A percentile compares a stretch with the other conserved stretches of the same genome.
Conservation (phyloP, 2,329 filamentous ascomycete species). For the Didymella exigua region DNA sequence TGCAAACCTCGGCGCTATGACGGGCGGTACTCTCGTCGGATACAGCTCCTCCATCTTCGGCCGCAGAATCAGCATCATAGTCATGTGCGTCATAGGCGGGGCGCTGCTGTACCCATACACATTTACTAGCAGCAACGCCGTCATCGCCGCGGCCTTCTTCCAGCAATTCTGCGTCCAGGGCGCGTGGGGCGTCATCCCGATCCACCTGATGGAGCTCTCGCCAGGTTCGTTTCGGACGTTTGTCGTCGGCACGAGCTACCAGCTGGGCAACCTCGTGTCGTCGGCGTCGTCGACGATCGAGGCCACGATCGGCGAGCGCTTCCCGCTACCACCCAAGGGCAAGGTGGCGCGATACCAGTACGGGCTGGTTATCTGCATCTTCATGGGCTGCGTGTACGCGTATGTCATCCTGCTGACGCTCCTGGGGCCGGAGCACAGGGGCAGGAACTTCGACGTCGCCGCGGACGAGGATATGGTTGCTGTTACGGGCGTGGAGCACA, state of each 20-base stretch:
- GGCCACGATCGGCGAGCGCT: conserved; percentile 73
- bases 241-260: conserved; percentile 74
- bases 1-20: conserved; percentile 57
- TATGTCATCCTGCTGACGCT: conserved; percentile 68
- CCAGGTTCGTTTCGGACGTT: conserved; percentile 76
- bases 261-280: conserved; percentile 76
- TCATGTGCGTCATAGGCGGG: conserved; percentile 66
- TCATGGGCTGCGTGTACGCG: conserved; percentile 81
- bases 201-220: conserved; percentile 77
- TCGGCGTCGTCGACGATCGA: conserved; percentile 77
- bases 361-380: conserved; percentile 85
- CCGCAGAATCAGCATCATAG: conserved; percentile 55
- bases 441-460: conserved; percentile 39
- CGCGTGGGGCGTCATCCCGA: conserved; percentile 56
- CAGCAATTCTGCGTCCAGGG: conserved; percentile 61
- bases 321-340: conserved; percentile 66
- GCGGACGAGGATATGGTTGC: conserved; percentile 44
- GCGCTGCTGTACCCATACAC: conserved; percentile 84
- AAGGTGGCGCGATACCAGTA: conserved; percentile 58
- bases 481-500: conserved; percentile 22
- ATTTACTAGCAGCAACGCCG: conserved; percentile 64
- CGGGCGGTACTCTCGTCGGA: conserved; percentile 54
- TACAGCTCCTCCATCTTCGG: conserved; percentile 55
- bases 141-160: conserved; percentile 85
- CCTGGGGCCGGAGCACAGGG: conserved; percentile 61